Evolutionary conservation across 192 early-diverging fungal genomes (phyloP).

Genomic region (Mortierella hygrophila): DNA sequence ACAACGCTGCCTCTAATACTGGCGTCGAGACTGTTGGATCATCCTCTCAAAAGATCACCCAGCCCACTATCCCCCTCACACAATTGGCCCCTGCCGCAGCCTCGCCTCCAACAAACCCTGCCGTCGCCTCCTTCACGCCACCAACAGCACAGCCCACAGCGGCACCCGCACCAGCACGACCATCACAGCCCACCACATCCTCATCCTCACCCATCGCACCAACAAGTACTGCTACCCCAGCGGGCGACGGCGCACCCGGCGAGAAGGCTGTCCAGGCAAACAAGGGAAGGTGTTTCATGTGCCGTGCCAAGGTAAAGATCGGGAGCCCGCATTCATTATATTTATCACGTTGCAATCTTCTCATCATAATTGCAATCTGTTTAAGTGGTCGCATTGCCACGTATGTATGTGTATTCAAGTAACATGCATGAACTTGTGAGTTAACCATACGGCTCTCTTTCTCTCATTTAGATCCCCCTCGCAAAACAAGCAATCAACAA

Average conservation of each 20-base stretch:
- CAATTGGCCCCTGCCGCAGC: conserved; percentile 28
- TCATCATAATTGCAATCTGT: not conserved
- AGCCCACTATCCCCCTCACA: conserved; percentile 31
- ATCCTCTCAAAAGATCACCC: conserved; percentile 19
- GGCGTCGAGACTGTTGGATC: not conserved
- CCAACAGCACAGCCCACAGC: conserved; percentile 8
- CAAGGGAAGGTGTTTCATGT: conserved; percentile 79
- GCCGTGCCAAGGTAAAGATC: conserved; percentile 65
- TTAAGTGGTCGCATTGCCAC: not conserved
- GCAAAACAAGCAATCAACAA: conserved; percentile 84
- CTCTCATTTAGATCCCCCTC: conserved; percentile 66
- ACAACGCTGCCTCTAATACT: conserved; percentile 11
- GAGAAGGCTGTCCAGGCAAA: conserved; percentile 69
- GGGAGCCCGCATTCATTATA: not conserved
- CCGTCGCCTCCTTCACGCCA: not conserved
- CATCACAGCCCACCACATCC: conserved; percentile 14
- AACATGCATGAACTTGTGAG: too few relatives aligned
- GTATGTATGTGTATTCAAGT: not conserved
- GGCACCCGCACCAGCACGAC: conserved; percentile 30
- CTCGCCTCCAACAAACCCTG: conserved; percentile 17
- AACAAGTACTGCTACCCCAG: conserved; percentile 21
- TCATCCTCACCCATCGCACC: conserved; percentile 12
- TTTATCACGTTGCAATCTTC: not conserved
- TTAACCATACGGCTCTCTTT: not conserved
- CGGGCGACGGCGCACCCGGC: conserved; percentile 52